These are phyloP conservation scores for Claviceps quebecensis DNA, from an alignment of 2,329 filamentous ascomycete species.

Conservation along the genomic window DNA sequence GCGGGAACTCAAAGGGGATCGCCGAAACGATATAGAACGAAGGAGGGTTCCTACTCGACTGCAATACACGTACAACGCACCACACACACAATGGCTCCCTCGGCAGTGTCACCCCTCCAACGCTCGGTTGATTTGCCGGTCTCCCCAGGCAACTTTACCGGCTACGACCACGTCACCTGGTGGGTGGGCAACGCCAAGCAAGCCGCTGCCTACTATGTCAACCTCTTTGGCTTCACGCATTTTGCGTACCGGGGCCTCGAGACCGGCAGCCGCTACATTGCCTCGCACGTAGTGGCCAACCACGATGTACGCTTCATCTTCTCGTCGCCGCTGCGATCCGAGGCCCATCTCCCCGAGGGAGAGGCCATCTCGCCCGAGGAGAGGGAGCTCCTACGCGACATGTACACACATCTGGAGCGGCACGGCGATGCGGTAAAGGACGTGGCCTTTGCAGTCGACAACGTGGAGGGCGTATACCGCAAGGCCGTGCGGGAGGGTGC, in stretches of 20 bases:
- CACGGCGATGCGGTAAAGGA: conserved; percentile 94
- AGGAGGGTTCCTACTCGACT: no score
- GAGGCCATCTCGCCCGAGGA: conserved; percentile 52
- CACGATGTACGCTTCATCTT: conserved; percentile 68
- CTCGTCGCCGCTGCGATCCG: conserved; percentile 62
- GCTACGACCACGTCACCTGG: conserved; percentile 91
- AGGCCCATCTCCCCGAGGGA: conserved; percentile 36
- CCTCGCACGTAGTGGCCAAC: conserved; percentile 74
- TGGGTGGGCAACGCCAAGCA: conserved; percentile 96
- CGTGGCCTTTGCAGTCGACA: conserved; percentile 87
- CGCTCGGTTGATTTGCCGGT: conserved; percentile 22
- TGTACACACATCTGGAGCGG: conserved; percentile 68
- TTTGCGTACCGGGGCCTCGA: conserved; percentile 81
- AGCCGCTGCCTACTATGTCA: conserved; percentile 77
- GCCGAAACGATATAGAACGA: no score
- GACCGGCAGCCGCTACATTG: conserved; percentile 67
- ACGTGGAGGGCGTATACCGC: conserved; percentile 65
- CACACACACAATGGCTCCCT: conserved; percentile 38
- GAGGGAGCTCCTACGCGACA: conserved; percentile 50
- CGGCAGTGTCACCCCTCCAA: conserved; percentile 33
- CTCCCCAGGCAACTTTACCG: conserved; percentile 47
- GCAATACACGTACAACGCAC: neutral
- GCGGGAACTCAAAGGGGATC: no score
- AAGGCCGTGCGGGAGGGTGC: conserved; percentile 55
- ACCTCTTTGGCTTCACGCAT: conserved; percentile 71